Evolutionary conservation across 225 moss, liverwort and hornwort genomes (phyloP).

Genomic region (Sphagnum tenellum): DNA sequence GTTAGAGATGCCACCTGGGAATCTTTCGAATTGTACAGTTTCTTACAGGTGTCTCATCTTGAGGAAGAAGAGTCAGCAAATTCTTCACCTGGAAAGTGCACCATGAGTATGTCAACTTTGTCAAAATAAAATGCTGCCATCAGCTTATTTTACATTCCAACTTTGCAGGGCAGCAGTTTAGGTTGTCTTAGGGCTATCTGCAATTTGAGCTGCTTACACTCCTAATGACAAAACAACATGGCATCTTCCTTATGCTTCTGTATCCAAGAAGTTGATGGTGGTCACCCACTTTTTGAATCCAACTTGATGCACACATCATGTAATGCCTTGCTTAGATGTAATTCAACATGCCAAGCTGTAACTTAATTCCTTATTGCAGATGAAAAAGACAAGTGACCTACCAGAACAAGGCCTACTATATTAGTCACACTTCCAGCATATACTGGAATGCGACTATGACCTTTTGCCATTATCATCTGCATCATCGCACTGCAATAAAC

Average conservation of each 20-base stretch:
- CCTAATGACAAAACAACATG: too few relatives aligned
- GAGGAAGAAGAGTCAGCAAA: constrained; percentile 75
- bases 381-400: constrained; percentile 6
- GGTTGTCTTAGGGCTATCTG: too few relatives aligned
- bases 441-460: constrained; percentile 92
- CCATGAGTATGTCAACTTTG: neutral
- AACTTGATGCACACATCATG: too few relatives aligned
- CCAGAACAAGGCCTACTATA: constrained; percentile 80
- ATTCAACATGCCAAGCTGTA: too few relatives aligned
- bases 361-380: too few relatives aligned
- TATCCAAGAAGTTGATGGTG: too few relatives aligned
- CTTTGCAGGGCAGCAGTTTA: too few relatives aligned
- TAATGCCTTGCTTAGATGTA: too few relatives aligned
- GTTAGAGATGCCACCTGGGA: constrained; percentile 40
- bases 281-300: too few relatives aligned
- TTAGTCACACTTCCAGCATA: constrained; percentile 60
- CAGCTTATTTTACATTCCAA: too few relatives aligned
- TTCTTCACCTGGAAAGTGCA: constrained; percentile 61
- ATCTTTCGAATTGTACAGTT: constrained; percentile 78
- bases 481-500: constrained; percentile 57
- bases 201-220: too few relatives aligned
- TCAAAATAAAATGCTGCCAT: neutral
- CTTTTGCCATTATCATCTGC: constrained; percentile 75
- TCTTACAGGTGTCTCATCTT: constrained; percentile 75
- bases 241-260: too few relatives aligned